Evolutionary conservation across 306 rosid genomes (phyloP), one percentile per base, ranked within the genome.

Genomic region (Psophocarpus tetragonolobus): DNA sequence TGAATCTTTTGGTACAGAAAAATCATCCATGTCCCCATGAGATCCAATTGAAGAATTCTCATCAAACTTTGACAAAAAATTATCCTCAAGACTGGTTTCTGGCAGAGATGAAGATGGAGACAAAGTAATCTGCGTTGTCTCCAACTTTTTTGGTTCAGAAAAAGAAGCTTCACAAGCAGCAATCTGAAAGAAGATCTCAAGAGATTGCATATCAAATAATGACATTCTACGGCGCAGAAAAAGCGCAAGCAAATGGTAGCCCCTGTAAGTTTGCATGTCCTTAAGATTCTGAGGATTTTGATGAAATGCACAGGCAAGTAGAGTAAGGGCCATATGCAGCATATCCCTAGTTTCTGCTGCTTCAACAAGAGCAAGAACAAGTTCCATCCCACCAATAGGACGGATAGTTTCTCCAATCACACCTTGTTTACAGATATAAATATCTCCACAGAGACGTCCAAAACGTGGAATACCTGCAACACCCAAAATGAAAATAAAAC

Each of bases 141-240:
- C 89, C 82, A 90, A 84, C 86, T 80, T 96, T 82, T 89, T 96
- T 68, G 98, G 99, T 85, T 96, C 99, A 36, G 94, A 93, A 90
- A 96, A 96, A 45, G 99, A 96, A 47, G 99, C 99, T 88, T 96
- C 99, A 65, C 98, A 92, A 35, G 99, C 99, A 81, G 98, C 99
- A 62, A 96, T 93, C 85, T 96, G 96, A 81, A 93, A 96, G 86
- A 96, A 93, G 51, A 93, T 91, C 89, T 96, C 99, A 67, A 96
- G 96, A 26, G 89, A 93, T 54, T 96, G 99, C 96, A 93, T 93
- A 87, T 96, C 99, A 84, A 96, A 96, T 75, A 96, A 76, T 80
- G 94, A 86, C 97, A 96, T 96, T 74, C 92, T 85, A 12, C 89
- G 84, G 47, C 97, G 99, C 85, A 96, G 82, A 85, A 96, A 96